These are phyloP conservation scores for Arachnopeziza araneosa DNA, from an alignment of 2,329 filamentous ascomycete species.

Conservation along the genomic window DNA sequence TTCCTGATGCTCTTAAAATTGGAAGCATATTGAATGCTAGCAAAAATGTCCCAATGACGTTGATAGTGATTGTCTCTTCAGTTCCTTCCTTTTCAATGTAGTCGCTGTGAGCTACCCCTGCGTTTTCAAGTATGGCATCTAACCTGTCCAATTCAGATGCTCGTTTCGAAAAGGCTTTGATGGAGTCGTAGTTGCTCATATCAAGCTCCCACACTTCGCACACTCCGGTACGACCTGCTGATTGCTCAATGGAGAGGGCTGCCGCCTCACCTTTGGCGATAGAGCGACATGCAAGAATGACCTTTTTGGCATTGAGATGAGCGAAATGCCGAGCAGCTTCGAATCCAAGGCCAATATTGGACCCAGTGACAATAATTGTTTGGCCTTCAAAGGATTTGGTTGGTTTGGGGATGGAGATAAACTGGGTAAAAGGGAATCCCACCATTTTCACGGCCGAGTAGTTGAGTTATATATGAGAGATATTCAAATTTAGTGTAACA, in stretches of 20 bases:
- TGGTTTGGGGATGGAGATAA: constrained; percentile 4
- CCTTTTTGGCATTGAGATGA: constrained; percentile 29
- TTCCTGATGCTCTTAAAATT: constrained; percentile 20
- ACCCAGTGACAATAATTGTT: constrained; percentile 37
- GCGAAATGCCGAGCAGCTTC: constrained; percentile 32
- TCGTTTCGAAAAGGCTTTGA: constrained; percentile 11
- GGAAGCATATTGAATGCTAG: constrained; percentile 23
- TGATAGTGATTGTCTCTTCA: constrained; percentile 20
- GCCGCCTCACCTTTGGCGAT: constrained; percentile 33
- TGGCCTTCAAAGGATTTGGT: constrained; percentile 19
- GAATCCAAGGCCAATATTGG: constrained; percentile 37
- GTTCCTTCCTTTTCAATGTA: constrained; percentile 16
- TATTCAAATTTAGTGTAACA: too few relatives aligned
- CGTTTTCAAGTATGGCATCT: constrained; percentile 39
- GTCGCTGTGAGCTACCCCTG: constrained; percentile 7
- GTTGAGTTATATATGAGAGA: too few relatives aligned
- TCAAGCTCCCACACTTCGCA: constrained; percentile 20
- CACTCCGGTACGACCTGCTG: constrained; percentile 1
- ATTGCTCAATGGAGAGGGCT: constrained; percentile 26
- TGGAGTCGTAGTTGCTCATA: constrained; percentile 11
- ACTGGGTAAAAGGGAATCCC: not conserved
- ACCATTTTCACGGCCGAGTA: not conserved
- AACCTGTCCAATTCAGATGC: constrained; percentile 34
- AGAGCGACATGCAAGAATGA: constrained; percentile 39
- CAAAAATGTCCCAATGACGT: constrained; percentile 28